Conservation (phyloP, 2,329 filamentous ascomycete genomes). For the Sclerotinia sclerotiorum region DNA sequence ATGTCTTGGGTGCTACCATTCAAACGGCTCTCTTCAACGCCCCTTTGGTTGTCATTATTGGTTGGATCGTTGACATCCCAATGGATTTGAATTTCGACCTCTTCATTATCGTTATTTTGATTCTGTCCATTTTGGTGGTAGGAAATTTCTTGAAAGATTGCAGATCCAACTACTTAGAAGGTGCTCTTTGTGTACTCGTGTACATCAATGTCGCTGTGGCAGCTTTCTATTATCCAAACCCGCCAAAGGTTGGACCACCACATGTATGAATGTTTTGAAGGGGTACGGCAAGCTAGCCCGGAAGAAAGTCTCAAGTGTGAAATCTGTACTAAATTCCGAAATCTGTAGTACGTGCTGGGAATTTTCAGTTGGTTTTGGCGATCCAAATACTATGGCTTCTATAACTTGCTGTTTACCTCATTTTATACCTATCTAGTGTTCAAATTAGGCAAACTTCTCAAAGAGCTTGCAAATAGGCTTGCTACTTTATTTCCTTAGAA, state of each 20-base stretch:
- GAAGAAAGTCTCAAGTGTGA: not conserved
- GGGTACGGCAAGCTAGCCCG: too few species aligned
- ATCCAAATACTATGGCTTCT: not conserved
- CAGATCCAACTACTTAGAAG: conserved; percentile 89
- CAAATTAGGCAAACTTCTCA: not conserved
- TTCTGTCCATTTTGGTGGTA: conserved; percentile 82
- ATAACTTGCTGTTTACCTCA: not conserved
- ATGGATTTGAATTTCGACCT: conserved; percentile 85
- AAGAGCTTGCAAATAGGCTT: not conserved
- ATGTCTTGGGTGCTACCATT: conserved; percentile 66
- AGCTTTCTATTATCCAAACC: conserved; percentile 57
- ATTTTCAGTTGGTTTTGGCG: not conserved
- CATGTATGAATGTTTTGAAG: not conserved
- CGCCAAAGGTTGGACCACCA: conserved; percentile 6
- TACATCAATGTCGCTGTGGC: conserved; percentile 61
- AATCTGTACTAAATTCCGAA: not conserved
- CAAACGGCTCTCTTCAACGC: conserved; percentile 89
- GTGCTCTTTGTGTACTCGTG: conserved; percentile 71
- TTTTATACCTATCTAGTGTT: not conserved
- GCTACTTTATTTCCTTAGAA: not conserved
- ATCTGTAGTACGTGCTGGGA: not conserved
- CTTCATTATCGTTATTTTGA: conserved; percentile 76
- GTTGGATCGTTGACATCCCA: conserved; percentile 69
- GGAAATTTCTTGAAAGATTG: conserved; percentile 85
- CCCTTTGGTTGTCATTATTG: conserved; percentile 77